phyloP scores from a whole-genome alignment of 495 filamentous ascomycete genomes.

The Clavariopsis aquatica region DNA sequence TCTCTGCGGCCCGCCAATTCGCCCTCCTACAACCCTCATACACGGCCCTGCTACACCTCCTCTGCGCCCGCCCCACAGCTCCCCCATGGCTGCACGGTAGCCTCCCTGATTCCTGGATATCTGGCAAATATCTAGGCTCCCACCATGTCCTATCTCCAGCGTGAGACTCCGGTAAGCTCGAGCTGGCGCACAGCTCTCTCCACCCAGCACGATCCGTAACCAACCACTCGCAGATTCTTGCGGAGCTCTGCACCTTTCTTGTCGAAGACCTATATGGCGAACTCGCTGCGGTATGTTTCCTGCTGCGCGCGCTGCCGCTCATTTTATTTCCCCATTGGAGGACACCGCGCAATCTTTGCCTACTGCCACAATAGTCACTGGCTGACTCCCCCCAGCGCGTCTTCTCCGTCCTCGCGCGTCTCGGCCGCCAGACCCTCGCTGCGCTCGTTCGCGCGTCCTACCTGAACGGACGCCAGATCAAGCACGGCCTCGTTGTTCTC shows the following conservation, averaged over 20 bases:
- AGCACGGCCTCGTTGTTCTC: slow-evolving; percentile 77
- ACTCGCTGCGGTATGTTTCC: slow-evolving; percentile 74
- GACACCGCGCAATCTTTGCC: neutral
- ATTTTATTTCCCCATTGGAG: too few species aligned
- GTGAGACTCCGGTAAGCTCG: slow-evolving; percentile 27
- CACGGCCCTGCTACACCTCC: neutral
- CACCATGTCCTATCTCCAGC: slow-evolving; percentile 29
- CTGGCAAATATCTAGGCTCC: slow-evolving; percentile 14
- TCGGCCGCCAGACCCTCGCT: slow-evolving; percentile 73
- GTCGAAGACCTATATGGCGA: slow-evolving; percentile 86
- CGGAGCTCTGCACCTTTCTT: slow-evolving; percentile 86
- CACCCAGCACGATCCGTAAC: slow-evolving; percentile 20
- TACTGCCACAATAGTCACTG: slow-evolving; percentile 22
- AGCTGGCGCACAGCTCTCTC: neutral
- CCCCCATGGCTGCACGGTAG: slow-evolving; percentile 21
- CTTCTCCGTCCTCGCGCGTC: slow-evolving; percentile 72
- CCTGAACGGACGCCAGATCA: slow-evolving; percentile 67
- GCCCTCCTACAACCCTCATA: neutral
- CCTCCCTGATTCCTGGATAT: slow-evolving; percentile 5
- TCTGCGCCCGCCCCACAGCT: neutral
- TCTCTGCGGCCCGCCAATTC: slow-evolving; percentile 13
- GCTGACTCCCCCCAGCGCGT: slow-evolving; percentile 47
- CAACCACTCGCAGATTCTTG: slow-evolving; percentile 41
- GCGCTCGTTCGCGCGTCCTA: slow-evolving; percentile 66
- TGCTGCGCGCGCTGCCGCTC: too few species aligned